These are phyloP conservation scores for Globisporangium abappressorium DNA, from an alignment of 352 stramenopile species.

Conservation along the genomic window DNA sequence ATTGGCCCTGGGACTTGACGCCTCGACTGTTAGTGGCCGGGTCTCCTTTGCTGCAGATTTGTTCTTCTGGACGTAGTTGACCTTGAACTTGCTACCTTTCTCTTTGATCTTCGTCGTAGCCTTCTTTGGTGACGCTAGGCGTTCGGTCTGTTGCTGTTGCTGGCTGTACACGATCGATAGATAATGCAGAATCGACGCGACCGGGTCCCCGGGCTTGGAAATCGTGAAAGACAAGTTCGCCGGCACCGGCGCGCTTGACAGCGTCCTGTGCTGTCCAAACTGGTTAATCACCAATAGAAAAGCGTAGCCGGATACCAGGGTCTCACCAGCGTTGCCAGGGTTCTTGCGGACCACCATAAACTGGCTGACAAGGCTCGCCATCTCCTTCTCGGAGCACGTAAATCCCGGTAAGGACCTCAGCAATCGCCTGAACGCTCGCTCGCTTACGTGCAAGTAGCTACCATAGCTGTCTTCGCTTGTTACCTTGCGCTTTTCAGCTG, in stretches of 20 bases:
- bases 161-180: constrained; percentile 35
- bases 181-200: constrained; percentile 50
- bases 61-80: constrained; percentile 12
- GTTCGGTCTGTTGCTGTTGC: constrained; percentile 12
- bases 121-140: neutral
- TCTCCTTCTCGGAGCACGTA: constrained; percentile 35
- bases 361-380: constrained; percentile 25
- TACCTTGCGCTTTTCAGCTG: neutral
- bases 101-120: neutral
- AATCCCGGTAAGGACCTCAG: constrained; percentile 34
- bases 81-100: neutral
- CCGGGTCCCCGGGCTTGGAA: constrained; percentile 28
- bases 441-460: constrained; percentile 21
- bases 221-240: constrained; percentile 20
- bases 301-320: constrained; percentile 25
- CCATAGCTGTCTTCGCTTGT: neutral
- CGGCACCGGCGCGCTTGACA: constrained; percentile 15
- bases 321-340: neutral
- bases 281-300: constrained; percentile 38
- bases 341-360: constrained; percentile 9
- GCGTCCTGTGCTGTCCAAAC: constrained; percentile 31
- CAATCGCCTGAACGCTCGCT: constrained; percentile 37
- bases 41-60: neutral
- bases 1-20: neutral
- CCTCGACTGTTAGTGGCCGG: neutral